These are phyloP conservation scores for Stemphylium vesicarium DNA, from an alignment of 2,329 filamentous ascomycete genomes.

Conservation along the genomic window DNA sequence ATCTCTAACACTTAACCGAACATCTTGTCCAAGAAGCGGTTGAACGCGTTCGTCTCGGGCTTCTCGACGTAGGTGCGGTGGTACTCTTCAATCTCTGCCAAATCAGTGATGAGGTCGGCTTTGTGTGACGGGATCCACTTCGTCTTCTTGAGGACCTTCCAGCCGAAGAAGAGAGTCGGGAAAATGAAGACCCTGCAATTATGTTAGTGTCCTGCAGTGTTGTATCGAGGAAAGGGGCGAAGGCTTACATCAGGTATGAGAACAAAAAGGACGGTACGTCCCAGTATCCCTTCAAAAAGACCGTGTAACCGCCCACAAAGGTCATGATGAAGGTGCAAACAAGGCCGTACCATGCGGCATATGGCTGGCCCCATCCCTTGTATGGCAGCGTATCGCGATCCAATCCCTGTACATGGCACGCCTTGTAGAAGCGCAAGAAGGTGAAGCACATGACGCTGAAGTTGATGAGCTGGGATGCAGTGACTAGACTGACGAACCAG, in stretches of 20 bases:
- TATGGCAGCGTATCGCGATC: constrained; percentile 73
- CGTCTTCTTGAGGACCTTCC: constrained; percentile 73
- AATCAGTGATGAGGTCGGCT: constrained; percentile 67
- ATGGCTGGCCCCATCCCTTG: constrained; percentile 72
- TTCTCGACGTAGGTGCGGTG: constrained; percentile 64
- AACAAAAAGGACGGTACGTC: constrained; percentile 74
- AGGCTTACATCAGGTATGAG: constrained; percentile 53
- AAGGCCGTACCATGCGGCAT: constrained; percentile 71
- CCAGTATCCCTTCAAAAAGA: constrained; percentile 75
- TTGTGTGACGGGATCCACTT: constrained; percentile 63
- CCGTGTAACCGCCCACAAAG: constrained; percentile 76
- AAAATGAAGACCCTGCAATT: constrained; percentile 69
- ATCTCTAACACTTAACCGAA: constrained; percentile 40
- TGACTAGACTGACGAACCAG: constrained; percentile 77
- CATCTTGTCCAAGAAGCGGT: constrained; percentile 53
- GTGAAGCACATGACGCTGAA: constrained; percentile 66
- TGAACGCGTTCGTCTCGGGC: constrained; percentile 55
- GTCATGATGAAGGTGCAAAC: constrained; percentile 71
- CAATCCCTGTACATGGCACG: constrained; percentile 72
- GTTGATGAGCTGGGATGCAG: constrained; percentile 67
- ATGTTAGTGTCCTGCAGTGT: background rate
- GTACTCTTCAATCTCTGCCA: constrained; percentile 73
- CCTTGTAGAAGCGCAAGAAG: constrained; percentile 75
- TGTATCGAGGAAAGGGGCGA: background rate
- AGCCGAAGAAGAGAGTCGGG: constrained; percentile 70